Evolutionary conservation across 192 early-diverging fungal genomes (phyloP), one percentile per base, ranked within the genome.

Genomic region (Entophlyctis luteolus): DNA sequence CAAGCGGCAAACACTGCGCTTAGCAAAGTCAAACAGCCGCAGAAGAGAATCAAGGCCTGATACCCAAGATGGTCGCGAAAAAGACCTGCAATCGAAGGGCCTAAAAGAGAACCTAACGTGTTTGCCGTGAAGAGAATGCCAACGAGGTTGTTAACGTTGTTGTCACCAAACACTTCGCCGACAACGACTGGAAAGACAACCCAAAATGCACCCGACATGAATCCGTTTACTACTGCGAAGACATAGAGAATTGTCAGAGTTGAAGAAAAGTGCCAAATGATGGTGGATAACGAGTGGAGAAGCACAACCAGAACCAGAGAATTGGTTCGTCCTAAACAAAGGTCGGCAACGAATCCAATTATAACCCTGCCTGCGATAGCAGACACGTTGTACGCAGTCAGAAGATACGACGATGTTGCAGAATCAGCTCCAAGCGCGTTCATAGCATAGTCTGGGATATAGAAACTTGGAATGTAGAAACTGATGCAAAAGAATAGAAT

Each of bases 341-440:
- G 65, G 39, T 90, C 88, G 4, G 87, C 87, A n/a, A 74, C 77
- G 48, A 80, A 82, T 1, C 89, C 89, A 33, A 86, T 79, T 5
- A 80, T 58, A 55, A 90, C 76, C 47, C 89, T 79, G 3, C 89
- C 89, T 4, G 85, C 49, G 53, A 81, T 84, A 0, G 82, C 79
- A 3, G 86, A 85, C 23, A 81, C 87, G 63, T 89, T 90, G 79
- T 36, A 92, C 67, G 34, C 86, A 84, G 33, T 90, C 65, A 63
- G 5, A n/a, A 63, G 47, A 33, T 29, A 25, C 14, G 60, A 18
- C 12, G 46, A 65, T 28, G 57, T 38, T 36, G 47, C n/a, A 29
- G 65, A 14, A 1, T 46, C 38, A n/a, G 62, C 22, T 8, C 58
- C 56, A 42, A 68, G 22, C 1, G 10, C 25, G 27, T 5, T 49